Conservation (phyloP, 805 yeast genomes). For the Cyberlindnera maritima region DNA sequence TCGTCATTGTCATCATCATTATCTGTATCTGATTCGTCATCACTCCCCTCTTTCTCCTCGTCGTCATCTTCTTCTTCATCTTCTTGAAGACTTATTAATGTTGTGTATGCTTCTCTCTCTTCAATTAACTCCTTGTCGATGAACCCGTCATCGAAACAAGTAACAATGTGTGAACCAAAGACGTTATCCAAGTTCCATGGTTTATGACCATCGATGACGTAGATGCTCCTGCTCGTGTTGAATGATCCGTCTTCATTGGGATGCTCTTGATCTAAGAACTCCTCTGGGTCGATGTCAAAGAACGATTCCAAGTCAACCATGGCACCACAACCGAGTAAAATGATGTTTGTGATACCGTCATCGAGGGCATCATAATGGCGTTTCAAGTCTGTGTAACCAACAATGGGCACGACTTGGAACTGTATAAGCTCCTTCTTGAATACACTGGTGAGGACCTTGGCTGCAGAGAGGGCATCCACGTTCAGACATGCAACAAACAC, state of each 20-base stretch:
- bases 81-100: slow-evolving; percentile 41
- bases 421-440: slow-evolving; percentile 82
- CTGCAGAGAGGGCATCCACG: slow-evolving; percentile 89
- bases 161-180: slow-evolving; percentile 75
- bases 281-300: slow-evolving; percentile 58
- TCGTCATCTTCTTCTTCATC: slow-evolving; percentile 36
- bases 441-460: slow-evolving; percentile 67
- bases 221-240: slow-evolving; percentile 55
- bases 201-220: slow-evolving; percentile 85
- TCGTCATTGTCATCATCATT: slow-evolving; percentile 33
- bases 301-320: slow-evolving; percentile 80
- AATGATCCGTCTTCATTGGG: slow-evolving; percentile 29
- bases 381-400: slow-evolving; percentile 81
- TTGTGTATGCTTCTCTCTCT: slow-evolving; percentile 62
- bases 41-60: slow-evolving; percentile 29
- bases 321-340: slow-evolving; percentile 91
- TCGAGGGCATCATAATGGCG: slow-evolving; percentile 63
- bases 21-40: slow-evolving; percentile 30
- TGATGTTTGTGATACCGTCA: slow-evolving; percentile 67
- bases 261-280: slow-evolving; percentile 36
- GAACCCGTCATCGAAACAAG: slow-evolving; percentile 85
- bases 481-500: slow-evolving; percentile 87
- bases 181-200: slow-evolving; percentile 97
- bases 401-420: slow-evolving; percentile 86
- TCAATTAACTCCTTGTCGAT: slow-evolving; percentile 54